Percentiles rank a stretch among this genome's conserved stretches.
phyloP scores from a whole-genome alignment of 2,329 filamentous ascomycete species.

The Aspergillus thermomutatus region DNA sequence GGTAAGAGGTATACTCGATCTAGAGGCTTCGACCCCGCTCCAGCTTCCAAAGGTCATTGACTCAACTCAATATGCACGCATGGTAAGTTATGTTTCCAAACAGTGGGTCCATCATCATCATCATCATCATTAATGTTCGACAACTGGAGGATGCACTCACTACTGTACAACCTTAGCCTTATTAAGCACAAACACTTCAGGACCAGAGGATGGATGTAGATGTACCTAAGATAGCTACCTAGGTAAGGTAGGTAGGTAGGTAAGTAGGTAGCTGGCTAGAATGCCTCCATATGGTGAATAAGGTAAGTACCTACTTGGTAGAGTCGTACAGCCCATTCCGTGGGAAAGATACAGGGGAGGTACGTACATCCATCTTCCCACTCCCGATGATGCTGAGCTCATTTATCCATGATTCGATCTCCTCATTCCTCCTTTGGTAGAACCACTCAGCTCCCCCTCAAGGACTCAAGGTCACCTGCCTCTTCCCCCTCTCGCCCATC shows the following conservation, averaged over 20 bases:
- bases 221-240: neutral
- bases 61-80: neutral
- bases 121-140: neutral
- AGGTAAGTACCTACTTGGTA: neutral
- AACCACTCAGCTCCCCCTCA: conserved; percentile 7
- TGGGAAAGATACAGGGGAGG: neutral
- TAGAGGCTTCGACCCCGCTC: neutral
- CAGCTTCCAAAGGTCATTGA: neutral
- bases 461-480: conserved; percentile 29
- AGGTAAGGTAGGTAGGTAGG: neutral
- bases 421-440: conserved; percentile 3
- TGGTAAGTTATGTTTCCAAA: neutral
- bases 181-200: no score
- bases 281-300: no score
- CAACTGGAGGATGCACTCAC: neutral
- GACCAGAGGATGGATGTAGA: neutral
- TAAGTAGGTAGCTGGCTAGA: no score
- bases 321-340: neutral
- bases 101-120: neutral
- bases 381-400: neutral
- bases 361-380: neutral
- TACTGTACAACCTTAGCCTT: neutral
- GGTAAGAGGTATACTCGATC: neutral
- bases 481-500: conserved; percentile 11
- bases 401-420: conserved; percentile 1